These are phyloP conservation scores for Erysimum cheiranthoides DNA, from an alignment of 345 rosid species.

Conservation along the genomic window DNA sequence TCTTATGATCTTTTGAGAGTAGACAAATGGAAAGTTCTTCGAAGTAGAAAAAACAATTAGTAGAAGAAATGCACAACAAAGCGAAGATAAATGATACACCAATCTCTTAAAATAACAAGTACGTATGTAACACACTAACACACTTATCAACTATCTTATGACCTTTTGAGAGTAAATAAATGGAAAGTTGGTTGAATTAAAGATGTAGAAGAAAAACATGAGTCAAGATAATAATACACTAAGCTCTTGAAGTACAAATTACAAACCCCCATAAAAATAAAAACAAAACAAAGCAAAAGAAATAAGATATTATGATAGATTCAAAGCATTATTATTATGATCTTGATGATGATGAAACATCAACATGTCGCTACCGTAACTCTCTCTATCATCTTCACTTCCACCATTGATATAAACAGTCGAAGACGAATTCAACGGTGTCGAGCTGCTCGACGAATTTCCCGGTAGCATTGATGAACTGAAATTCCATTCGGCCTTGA, in stretches of 20 bases:
- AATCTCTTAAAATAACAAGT: too few species aligned
- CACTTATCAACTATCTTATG: not conserved
- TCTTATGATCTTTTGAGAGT: not conserved
- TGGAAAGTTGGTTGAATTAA: too few species aligned
- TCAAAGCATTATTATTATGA: conserved; percentile 24
- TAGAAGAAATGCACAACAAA: not conserved
- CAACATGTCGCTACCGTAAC: conserved; percentile 44
- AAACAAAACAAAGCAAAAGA: conserved; percentile 7
- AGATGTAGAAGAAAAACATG: not conserved
- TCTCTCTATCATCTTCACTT: conserved; percentile 47
- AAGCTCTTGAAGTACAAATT: not conserved
- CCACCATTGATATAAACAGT: conserved; percentile 40
- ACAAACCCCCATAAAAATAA: not conserved
- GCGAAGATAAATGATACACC: not conserved
- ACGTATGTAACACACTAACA: not conserved
- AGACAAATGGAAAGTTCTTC: not conserved
- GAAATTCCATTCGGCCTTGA: conserved; percentile 34
- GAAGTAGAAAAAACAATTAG: not conserved
- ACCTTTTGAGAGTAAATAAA: not conserved
- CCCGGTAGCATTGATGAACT: conserved; percentile 36
- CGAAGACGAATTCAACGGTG: conserved; percentile 40
- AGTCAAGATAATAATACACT: not conserved
- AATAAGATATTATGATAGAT: conserved; percentile 21
- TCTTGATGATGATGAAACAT: conserved; percentile 41
- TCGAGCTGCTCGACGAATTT: conserved; percentile 41